Base-by-base conservation (phyloP, 75 land plant genomes). In the Cryptomeria japonica region DNA sequence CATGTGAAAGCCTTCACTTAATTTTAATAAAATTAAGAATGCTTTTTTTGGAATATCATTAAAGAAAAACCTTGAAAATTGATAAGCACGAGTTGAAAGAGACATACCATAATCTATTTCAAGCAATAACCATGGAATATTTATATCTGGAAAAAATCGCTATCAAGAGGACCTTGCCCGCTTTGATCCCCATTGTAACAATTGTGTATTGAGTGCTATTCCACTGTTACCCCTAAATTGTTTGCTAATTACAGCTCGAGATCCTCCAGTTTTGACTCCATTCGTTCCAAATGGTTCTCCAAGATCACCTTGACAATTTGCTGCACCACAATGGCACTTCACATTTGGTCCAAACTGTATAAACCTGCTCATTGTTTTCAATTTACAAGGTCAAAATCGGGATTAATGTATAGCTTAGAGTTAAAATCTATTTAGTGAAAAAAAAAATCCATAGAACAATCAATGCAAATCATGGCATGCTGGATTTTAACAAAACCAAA, bases 331-430 rank as follows among this genome's bases (percentile, higher is more conserved):
- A 55, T 88, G 82, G 88, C 99, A 97, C 86, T 90, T 92, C 82
- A 95, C 95, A 87, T 92, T 93, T 12, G 95, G 92, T 16, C 99
- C 99, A 87, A 97, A 97, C 80, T 95, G 96, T 46, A 95, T 94
- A 92, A 97, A 97, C 87, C 99, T 97, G 87, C 87, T 86, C 19
- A 38, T 36, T 42, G 87, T 51, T 47, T 25, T 55, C 47, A 56
- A 55, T 1, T 36, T 39, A 38, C 32, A 46, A 42, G 34, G 75
- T 38, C 53, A 82, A 28, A 0, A 73, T 73, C 2, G 3, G 28
- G 77, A 73, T 46, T 42, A 31, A 42, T 28, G 14, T 28, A 82
- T 82, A 11, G n/a, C 15, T 25, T 28, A 82, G n/a, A n/a, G n/a
- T n/a, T n/a, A n/a, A 3, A 46, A n/a, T 13, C 4, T 28, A n/a